Evolutionary conservation across 192 early-diverging fungal genomes (phyloP).

Genomic region (Backusella psychrophila): DNA sequence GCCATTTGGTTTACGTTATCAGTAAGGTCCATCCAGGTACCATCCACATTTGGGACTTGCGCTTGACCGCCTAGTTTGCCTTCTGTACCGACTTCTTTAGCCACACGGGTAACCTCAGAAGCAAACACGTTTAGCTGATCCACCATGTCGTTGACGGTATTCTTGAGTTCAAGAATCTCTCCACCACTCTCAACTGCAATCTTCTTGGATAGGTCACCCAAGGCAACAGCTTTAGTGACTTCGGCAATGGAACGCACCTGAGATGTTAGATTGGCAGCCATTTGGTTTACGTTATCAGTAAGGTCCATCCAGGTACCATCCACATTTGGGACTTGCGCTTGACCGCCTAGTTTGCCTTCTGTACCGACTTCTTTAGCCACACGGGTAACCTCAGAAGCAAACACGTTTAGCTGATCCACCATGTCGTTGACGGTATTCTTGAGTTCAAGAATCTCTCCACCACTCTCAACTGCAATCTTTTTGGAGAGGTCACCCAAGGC

Average conservation of each 20-base stretch:
- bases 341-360: conserved; percentile 52
- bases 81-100: conserved; percentile 52
- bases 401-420: conserved; percentile 63
- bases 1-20: conserved; percentile 72
- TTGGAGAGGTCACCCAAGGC: conserved; percentile 38
- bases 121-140: conserved; percentile 59
- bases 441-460: conserved; percentile 49
- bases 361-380: conserved; percentile 65
- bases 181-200: conserved; percentile 62
- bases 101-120: conserved; percentile 53
- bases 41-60: conserved; percentile 48
- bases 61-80: conserved; percentile 54
- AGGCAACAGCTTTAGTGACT: conserved; percentile 61
- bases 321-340: conserved; percentile 57
- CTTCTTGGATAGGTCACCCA: conserved; percentile 61
- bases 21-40: conserved; percentile 64
- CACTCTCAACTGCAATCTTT: conserved; percentile 41
- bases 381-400: conserved; percentile 65
- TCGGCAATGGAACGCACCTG: conserved; percentile 69
- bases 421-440: conserved; percentile 59
- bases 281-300: conserved; percentile 64
- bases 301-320: conserved; percentile 70
- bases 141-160: conserved; percentile 72
- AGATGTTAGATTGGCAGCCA: conserved; percentile 63
- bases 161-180: conserved; percentile 66